Percentiles rank a stretch among this genome's conserved stretches.
Conservation (phyloP, 345 rosid genomes). For the Schrenkiella parvula region DNA sequence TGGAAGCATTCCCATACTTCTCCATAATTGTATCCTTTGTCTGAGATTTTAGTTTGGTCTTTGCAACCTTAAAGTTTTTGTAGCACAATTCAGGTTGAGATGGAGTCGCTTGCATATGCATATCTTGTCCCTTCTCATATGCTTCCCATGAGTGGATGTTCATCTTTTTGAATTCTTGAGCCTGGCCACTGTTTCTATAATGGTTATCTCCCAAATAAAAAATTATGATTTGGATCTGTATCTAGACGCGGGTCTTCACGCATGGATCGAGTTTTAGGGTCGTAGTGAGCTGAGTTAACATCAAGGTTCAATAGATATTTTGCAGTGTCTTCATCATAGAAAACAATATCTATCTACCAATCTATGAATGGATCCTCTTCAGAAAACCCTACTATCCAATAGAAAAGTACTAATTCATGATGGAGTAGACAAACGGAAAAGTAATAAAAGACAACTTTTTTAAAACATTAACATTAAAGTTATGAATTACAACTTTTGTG, state of each 20-base stretch:
- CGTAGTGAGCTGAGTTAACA: slow-evolving; percentile 71
- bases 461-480: too few relatives aligned
- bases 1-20: slow-evolving; percentile 66
- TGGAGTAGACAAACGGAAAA: too few relatives aligned
- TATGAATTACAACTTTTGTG: too few relatives aligned
- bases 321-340: slow-evolving; percentile 81
- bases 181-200: slow-evolving; percentile 69
- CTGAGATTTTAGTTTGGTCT: slow-evolving; percentile 50
- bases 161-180: slow-evolving; percentile 54
- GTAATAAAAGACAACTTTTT: too few relatives aligned
- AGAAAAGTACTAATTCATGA: too few relatives aligned
- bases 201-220: slow-evolving; percentile 70
- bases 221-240: slow-evolving; percentile 70
- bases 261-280: slow-evolving; percentile 76
- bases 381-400: too few relatives aligned
- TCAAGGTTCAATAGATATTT: slow-evolving; percentile 73
- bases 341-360: too few relatives aligned
- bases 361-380: too few relatives aligned
- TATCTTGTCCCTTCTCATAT: slow-evolving; percentile 61
- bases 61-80: slow-evolving; percentile 41
- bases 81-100: slow-evolving; percentile 66
- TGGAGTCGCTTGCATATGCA: slow-evolving; percentile 73
- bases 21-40: slow-evolving; percentile 54
- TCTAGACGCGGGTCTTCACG: slow-evolving; percentile 83
- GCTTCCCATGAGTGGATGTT: slow-evolving; percentile 36